Evolutionary conservation across 495 filamentous ascomycete species (phyloP).

Genomic region (Daldinia caldariorum): DNA sequence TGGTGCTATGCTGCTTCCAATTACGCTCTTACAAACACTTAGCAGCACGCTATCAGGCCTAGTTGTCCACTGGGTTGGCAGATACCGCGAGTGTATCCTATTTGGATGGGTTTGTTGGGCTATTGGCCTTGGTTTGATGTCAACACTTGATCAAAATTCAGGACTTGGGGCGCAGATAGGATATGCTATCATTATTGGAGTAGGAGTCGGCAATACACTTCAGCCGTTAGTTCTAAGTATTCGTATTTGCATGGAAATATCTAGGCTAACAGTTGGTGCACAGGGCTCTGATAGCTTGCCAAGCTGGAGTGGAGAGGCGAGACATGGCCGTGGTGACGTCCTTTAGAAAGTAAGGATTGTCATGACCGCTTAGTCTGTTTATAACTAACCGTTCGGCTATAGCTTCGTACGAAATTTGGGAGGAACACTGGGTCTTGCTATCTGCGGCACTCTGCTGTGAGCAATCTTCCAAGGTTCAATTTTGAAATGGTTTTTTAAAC

Average conservation of each 20-base stretch:
- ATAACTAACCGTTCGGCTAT: neutral
- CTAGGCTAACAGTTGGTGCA: slow-evolving; percentile 14
- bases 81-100: slow-evolving; percentile 63
- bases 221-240: slow-evolving; percentile 53
- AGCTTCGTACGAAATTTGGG: slow-evolving; percentile 65
- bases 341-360: slow-evolving; percentile 59
- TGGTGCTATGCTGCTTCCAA: slow-evolving; percentile 63
- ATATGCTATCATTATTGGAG: slow-evolving; percentile 61
- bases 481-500: neutral
- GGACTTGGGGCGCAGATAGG: slow-evolving; percentile 64
- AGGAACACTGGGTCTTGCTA: slow-evolving; percentile 62
- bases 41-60: slow-evolving; percentile 64
- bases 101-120: slow-evolving; percentile 65
- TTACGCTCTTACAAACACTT: slow-evolving; percentile 62
- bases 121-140: slow-evolving; percentile 63
- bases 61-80: slow-evolving; percentile 62
- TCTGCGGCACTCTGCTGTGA: slow-evolving; percentile 63
- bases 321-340: slow-evolving; percentile 67
- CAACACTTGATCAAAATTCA: slow-evolving; percentile 60
- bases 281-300: slow-evolving; percentile 60
- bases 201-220: slow-evolving; percentile 64
- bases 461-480: neutral
- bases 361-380: too few relatives aligned
- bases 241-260: slow-evolving; percentile 13
- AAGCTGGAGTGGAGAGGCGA: slow-evolving; percentile 61